These are phyloP conservation scores for Chaetomiaceae sp. DNA, from an alignment of 2,329 filamentous ascomycete species.

Conservation along the genomic window DNA sequence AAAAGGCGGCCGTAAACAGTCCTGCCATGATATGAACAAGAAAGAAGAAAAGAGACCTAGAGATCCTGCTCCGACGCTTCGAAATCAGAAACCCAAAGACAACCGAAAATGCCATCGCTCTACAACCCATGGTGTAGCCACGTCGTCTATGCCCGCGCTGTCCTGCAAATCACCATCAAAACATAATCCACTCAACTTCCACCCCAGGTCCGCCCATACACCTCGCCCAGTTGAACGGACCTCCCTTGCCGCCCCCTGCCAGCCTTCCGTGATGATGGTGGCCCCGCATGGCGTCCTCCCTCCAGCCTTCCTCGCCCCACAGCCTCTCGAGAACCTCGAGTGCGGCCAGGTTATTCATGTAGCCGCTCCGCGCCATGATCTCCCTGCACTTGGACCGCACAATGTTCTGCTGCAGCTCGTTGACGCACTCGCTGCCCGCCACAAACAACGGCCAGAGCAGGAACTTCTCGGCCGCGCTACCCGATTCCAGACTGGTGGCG, in stretches of 20 bases:
- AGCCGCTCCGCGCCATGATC: slow-evolving; percentile 83
- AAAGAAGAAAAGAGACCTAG: not conserved
- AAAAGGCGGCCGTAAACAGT: not conserved
- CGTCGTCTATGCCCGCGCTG: not conserved
- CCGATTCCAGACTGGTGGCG: slow-evolving; percentile 70
- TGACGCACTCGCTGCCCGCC: slow-evolving; percentile 81
- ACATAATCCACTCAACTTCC: slow-evolving; percentile 64
- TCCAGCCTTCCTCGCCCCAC: slow-evolving; percentile 57
- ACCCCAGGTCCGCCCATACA: slow-evolving; percentile 52
- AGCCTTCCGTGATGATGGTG: slow-evolving; percentile 27
- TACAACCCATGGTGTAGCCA: not conserved
- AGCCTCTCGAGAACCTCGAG: slow-evolving; percentile 81
- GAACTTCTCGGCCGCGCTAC: slow-evolving; percentile 74
- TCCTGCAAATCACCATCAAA: slow-evolving; percentile 36
- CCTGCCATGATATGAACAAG: not conserved
- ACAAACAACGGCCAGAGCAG: slow-evolving; percentile 92
- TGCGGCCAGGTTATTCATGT: slow-evolving; percentile 87
- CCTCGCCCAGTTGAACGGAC: slow-evolving; percentile 54
- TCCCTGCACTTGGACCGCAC: slow-evolving; percentile 77
- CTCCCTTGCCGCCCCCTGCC: slow-evolving; percentile 28
- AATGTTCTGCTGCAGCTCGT: slow-evolving; percentile 70
- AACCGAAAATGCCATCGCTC: not conserved
- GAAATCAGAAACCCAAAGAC: not conserved
- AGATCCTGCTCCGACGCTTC: not conserved
- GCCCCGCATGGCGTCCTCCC: slow-evolving; percentile 34